Percentiles rank a stretch among this genome's conserved stretches.
Conservation (phyloP, 495 filamentous ascomycete species). For the Hypoxylon cercidicola region DNA sequence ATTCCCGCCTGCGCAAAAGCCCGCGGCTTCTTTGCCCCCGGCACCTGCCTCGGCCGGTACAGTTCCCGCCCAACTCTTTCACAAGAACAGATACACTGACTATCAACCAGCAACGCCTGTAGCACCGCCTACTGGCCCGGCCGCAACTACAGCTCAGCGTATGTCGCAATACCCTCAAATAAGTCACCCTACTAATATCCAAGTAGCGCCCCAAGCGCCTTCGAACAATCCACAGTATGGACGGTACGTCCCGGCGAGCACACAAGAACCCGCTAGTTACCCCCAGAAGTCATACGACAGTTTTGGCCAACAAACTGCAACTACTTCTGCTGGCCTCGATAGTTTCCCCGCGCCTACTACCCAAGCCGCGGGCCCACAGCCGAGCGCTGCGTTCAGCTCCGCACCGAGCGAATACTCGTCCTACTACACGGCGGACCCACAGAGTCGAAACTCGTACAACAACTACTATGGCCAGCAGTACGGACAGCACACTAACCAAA, state of each 20-base stretch:
- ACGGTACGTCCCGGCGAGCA: conserved; percentile 71
- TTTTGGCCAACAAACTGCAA: conserved; percentile 76
- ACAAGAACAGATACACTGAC: conserved; percentile 42
- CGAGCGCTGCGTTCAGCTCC: conserved; percentile 72
- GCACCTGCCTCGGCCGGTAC: conserved; percentile 55
- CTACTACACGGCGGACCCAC: conserved; percentile 87
- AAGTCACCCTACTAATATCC: conserved; percentile 43
- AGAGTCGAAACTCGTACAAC: conserved; percentile 76
- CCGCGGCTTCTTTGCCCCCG: conserved; percentile 69
- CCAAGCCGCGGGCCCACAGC: conserved; percentile 66
- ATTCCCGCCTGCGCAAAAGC: conserved; percentile 69
- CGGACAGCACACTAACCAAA: conserved; percentile 68
- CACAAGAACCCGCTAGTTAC: conserved; percentile 68
- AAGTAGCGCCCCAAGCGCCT: conserved; percentile 44
- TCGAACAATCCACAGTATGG: conserved; percentile 70
- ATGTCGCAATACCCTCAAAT: conserved; percentile 41
- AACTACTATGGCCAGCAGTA: conserved; percentile 82
- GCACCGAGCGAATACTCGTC: conserved; percentile 83
- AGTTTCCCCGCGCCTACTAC: conserved; percentile 68
- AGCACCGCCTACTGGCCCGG: conserved; percentile 46
- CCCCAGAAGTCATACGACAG: conserved; percentile 88
- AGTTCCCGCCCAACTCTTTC: conserved; percentile 20
- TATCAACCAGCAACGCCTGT: conserved; percentile 44
- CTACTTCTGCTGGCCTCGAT: conserved; percentile 58
- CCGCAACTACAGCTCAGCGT: conserved; percentile 46